Evolutionary conservation across 2,329 filamentous ascomycete genomes (phyloP).

Genomic region (Zymoseptoria crescenta): DNA sequence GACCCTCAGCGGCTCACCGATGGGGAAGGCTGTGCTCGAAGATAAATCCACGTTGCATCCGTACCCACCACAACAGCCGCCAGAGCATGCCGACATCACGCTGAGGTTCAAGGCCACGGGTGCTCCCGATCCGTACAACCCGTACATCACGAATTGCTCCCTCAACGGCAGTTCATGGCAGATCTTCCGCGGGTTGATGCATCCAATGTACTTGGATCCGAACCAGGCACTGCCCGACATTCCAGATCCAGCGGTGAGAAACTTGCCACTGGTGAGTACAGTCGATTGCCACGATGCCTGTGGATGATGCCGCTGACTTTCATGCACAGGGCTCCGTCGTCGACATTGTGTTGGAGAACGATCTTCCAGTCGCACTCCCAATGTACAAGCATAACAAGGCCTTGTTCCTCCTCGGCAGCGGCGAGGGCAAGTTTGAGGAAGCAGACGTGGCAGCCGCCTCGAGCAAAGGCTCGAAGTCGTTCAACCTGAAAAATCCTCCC

Average conservation of each 20-base stretch:
- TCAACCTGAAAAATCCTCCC: constrained; percentile 11
- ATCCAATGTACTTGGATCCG: constrained; percentile 8
- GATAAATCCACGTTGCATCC: constrained; percentile 5
- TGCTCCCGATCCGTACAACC: constrained; percentile 15
- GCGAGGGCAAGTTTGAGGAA: constrained; percentile 8
- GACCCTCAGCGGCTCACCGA: constrained; percentile 11
- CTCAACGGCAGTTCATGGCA: constrained; percentile 18
- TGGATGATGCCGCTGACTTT: background rate
- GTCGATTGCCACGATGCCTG: background rate
- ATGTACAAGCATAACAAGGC: constrained; percentile 19
- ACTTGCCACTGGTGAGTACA: constrained; percentile 1
- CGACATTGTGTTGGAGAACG: constrained; percentile 15
- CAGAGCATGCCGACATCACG: constrained; percentile 8
- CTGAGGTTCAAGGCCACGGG: constrained; percentile 14
- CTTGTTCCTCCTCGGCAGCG: constrained; percentile 11
- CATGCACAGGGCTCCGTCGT: constrained; percentile 12
- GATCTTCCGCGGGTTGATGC: constrained; percentile 12
- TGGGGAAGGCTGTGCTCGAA: constrained; percentile 4
- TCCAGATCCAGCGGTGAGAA: constrained; percentile 12
- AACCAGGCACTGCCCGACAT: constrained; percentile 4
- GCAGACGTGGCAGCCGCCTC: constrained; percentile 2
- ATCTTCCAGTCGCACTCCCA: constrained; percentile 7
- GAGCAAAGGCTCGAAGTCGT: background rate
- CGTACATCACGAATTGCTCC: constrained; percentile 16
- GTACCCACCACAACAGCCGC: constrained; percentile 6